These are phyloP conservation scores for Exophiala calicioides DNA, from an alignment of 2,329 filamentous ascomycete genomes.

Conservation along the genomic window DNA sequence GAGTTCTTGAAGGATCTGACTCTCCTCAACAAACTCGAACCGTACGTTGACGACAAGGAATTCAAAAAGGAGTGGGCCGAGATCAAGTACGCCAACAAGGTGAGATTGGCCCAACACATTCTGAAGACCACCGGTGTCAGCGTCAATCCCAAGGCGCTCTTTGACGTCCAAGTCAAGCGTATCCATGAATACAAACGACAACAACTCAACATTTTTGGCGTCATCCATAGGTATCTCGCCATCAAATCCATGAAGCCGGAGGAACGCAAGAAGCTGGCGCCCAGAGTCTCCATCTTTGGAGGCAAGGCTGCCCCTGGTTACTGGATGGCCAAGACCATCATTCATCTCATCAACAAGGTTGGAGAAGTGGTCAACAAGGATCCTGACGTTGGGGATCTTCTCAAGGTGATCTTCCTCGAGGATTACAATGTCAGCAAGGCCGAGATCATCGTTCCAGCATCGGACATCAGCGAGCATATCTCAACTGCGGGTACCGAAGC, in stretches of 20 bases:
- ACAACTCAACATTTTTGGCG: constrained; percentile 97
- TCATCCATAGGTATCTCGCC: constrained; percentile 88
- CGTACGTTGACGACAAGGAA: constrained; percentile 77
- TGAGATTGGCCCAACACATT: constrained; percentile 87
- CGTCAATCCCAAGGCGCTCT: constrained; percentile 84
- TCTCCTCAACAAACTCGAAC: constrained; percentile 79
- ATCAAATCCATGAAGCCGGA: constrained; percentile 84
- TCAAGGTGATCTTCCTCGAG: constrained; percentile 96
- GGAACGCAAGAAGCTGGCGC: constrained; percentile 80
- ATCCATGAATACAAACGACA: constrained; percentile 99
- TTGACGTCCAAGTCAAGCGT: constrained; percentile 97
- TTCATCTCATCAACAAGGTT: constrained; percentile 92
- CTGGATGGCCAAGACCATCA: constrained; percentile 99
- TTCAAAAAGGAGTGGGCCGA: constrained; percentile 95
- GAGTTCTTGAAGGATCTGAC: constrained; percentile 91
- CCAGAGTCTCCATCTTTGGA: constrained; percentile 93
- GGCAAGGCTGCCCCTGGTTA: constrained; percentile 97
- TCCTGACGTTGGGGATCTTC: constrained; percentile 82
- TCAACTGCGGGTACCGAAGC: constrained; percentile 94
- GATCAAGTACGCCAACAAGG: constrained; percentile 96
- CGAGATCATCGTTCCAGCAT: constrained; percentile 91
- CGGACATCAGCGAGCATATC: constrained; percentile 97
- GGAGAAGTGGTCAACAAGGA: constrained; percentile 90
- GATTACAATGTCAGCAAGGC: constrained; percentile 99
- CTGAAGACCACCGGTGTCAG: constrained; percentile 74